Base-by-base conservation (phyloP, 2,329 filamentous ascomycete genomes). In the Mycocentrospora acerina region DNA sequence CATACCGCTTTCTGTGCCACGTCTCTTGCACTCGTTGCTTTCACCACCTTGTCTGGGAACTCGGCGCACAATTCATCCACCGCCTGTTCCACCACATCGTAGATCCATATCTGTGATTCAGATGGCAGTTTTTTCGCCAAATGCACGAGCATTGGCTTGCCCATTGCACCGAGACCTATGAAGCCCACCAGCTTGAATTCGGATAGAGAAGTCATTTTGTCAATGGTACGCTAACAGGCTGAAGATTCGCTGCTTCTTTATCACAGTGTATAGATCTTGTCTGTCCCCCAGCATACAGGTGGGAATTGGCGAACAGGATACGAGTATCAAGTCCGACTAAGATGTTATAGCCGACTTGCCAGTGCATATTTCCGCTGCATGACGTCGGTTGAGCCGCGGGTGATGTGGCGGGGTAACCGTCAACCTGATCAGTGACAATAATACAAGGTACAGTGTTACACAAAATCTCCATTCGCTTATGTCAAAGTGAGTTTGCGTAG, bases 91-190 rank as follows among this genome's bases (percentile, higher is more conserved):
- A 71, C 65, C 4, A 79, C 68, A 51, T 80, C 77, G 48, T 71
- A 75, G 7, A 77, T 68, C 48, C 71, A 71, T 39, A 79, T 69
- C 3, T 62, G 62, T 7, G 71, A 70, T 9, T 67, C 60, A 8
- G 55, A 16, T 3, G 70, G 63, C 32, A 75, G 62, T 46, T 76
- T 78, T 15, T 68, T 67, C 8, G 72, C 69, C 16, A 80, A 62
- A 53, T 79, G 75, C 14, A 56, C 59, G 4, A 72, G 68, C 76
- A 80, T 80, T 9, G 76, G 76, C 35, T 66, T 68, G 1, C 77
- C 77, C 77, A 79, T 80, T 9, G 71, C 68, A n/a, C 77, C 77
- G 1, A 79, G 67, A 48, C 77, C 76, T 30, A 80, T 71, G 60
- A 79, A 80, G 29, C 74, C 72, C 15, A 75, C 29, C 3, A 39